Conservation (phyloP, 23 red algal species). For the Gracilariopsis chorda region DNA sequence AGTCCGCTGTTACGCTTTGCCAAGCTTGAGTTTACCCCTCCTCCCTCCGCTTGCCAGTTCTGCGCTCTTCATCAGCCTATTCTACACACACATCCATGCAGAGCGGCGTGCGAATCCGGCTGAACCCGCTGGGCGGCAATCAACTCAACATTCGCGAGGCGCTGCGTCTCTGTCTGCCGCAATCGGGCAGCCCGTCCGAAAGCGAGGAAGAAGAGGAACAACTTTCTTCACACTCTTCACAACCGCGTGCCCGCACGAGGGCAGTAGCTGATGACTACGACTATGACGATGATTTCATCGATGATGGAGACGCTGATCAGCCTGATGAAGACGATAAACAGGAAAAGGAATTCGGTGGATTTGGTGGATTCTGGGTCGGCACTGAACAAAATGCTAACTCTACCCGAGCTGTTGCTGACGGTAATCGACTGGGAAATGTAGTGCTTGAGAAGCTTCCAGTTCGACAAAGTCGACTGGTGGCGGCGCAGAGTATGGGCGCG, state of each 20-base stretch:
- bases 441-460: neutral
- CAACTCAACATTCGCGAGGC: conserved; percentile 65
- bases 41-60: too few relatives aligned
- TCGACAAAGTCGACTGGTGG: neutral
- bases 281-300: conserved; percentile 67
- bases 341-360: conserved; percentile 1
- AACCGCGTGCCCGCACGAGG: conserved; percentile 4
- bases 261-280: conserved; percentile 48
- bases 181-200: neutral
- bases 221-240: neutral
- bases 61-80: too few relatives aligned
- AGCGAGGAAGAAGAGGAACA: conserved; percentile 18
- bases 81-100: too few relatives aligned
- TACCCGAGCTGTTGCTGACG: neutral
- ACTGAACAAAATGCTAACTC: neutral
- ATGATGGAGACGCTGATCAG: conserved; percentile 47
- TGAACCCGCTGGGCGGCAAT: conserved; percentile 60
- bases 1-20: too few relatives aligned
- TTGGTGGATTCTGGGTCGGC: conserved; percentile 27
- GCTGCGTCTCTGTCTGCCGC: conserved; percentile 26
- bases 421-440: conserved; percentile 26
- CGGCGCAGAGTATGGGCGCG: neutral
- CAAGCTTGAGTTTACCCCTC: too few relatives aligned
- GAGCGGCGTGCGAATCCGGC: conserved; percentile 36
- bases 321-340: conserved; percentile 18